Percentiles rank a stretch among this genome's conserved stretches.
These are phyloP conservation scores for Solanum virginianum DNA, from an alignment of 257 asterid genomes.

Conservation along the genomic window DNA sequence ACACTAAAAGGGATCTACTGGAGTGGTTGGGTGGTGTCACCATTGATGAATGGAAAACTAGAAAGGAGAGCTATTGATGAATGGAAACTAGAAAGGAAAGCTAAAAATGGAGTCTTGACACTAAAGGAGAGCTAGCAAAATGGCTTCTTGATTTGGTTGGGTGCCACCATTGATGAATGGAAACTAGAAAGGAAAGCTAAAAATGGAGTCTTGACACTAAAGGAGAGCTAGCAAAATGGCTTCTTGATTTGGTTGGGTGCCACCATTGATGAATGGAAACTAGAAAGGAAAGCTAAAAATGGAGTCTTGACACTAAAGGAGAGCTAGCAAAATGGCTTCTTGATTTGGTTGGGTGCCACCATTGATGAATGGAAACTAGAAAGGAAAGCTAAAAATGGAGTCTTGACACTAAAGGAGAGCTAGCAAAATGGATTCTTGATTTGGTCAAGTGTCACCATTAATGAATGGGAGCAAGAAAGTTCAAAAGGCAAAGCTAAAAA, in stretches of 20 bases:
- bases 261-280: too few species aligned
- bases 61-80: neutral
- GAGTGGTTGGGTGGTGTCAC: neutral
- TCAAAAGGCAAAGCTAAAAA: neutral
- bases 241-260: too few species aligned
- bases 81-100: too few species aligned
- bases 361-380: neutral
- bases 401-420: neutral
- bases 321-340: neutral
- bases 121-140: too few species aligned
- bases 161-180: too few species aligned
- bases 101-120: neutral
- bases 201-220: too few species aligned
- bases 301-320: neutral
- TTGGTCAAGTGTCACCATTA: neutral
- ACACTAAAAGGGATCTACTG: neutral
- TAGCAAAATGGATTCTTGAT: neutral
- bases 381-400: neutral
- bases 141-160: too few species aligned
- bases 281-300: neutral
- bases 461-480: neutral
- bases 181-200: too few species aligned
- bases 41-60: neutral
- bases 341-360: neutral
- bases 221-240: too few species aligned